Conservation (phyloP, 1,139 yeast species). For the Debaryomyces coudertii region DNA sequence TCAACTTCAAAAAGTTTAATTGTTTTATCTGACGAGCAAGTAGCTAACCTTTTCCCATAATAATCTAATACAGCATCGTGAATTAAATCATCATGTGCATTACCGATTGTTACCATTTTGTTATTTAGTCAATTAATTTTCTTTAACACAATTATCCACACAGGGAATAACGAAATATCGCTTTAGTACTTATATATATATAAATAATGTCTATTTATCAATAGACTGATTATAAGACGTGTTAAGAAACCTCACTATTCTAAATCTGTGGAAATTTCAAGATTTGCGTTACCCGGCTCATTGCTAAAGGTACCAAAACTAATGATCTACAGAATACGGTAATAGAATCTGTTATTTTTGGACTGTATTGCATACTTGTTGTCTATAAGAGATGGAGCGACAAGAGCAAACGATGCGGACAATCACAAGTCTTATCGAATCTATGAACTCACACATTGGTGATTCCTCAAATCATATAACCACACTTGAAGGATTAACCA, state of each 20-base stretch:
- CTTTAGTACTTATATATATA: constrained; percentile 1
- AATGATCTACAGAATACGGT: constrained; percentile 4
- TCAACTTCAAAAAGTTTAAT: constrained; percentile 91
- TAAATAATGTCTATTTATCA: background rate
- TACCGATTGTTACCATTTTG: constrained; percentile 69
- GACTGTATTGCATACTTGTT: background rate
- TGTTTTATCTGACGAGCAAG: constrained; percentile 93
- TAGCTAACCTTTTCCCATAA: constrained; percentile 93
- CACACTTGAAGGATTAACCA: constrained; percentile 26
- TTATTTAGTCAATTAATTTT: constrained; percentile 1
- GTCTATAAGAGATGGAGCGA: constrained; percentile 20
- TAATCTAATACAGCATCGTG: constrained; percentile 97
- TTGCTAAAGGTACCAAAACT: background rate
- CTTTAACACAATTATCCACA: background rate
- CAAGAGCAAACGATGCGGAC: constrained; percentile 28
- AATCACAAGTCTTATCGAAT: constrained; percentile 24
- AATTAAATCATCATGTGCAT: constrained; percentile 85
- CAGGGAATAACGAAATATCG: background rate
- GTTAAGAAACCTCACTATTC: background rate
- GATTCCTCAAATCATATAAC: constrained; percentile 25
- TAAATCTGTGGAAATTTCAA: constrained; percentile 3
- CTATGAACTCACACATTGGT: constrained; percentile 24
- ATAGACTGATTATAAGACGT: constrained; percentile 6
- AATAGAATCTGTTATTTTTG: background rate
- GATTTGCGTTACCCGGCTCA: constrained; percentile 7